phyloP scores from a whole-genome alignment of 352 stramenopile genomes.

The Thalassiosira sp. region DNA sequence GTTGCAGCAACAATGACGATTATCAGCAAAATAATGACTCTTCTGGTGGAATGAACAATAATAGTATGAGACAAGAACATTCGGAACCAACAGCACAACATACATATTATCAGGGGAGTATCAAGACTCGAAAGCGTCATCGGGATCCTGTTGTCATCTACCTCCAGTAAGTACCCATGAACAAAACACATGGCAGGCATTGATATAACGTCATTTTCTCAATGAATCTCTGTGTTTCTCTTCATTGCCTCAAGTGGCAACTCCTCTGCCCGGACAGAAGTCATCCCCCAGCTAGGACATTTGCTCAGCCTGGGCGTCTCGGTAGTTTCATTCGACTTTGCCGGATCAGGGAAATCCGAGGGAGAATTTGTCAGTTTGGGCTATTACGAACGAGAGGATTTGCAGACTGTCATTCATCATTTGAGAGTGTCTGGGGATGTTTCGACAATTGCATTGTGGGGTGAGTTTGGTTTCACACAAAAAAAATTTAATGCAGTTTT shows the following conservation, averaged over 20 bases:
- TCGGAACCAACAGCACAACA: constrained; percentile 84
- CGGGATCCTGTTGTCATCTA: constrained; percentile 91
- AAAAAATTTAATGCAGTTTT: too few relatives aligned
- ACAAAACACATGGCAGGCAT: too few relatives aligned
- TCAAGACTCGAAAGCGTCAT: constrained; percentile 39
- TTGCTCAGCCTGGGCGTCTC: constrained; percentile 91
- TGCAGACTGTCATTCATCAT: constrained; percentile 91
- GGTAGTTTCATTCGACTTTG: constrained; percentile 96
- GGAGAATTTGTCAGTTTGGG: constrained; percentile 96
- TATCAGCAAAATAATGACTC: not conserved
- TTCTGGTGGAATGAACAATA: not conserved
- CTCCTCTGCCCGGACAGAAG: constrained; percentile 92
- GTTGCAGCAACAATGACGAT: not conserved
- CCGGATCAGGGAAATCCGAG: constrained; percentile 93
- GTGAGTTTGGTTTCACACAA: too few relatives aligned
- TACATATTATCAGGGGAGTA: constrained; percentile 79
- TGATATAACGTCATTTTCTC: too few relatives aligned
- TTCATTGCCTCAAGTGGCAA: too few relatives aligned
- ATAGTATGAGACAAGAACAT: not conserved
- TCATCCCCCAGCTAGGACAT: constrained; percentile 89
- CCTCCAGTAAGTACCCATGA: too few relatives aligned
- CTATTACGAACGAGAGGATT: constrained; percentile 93
- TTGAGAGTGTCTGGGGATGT: constrained; percentile 89
- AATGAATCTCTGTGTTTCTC: too few relatives aligned
- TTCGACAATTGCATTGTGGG: constrained; percentile 96